A percentile compares a stretch with the other conserved stretches of the same genome.
Evolutionary conservation across 2,329 filamentous ascomycete species (phyloP).

Genomic region (Fusarium burgessii): DNA sequence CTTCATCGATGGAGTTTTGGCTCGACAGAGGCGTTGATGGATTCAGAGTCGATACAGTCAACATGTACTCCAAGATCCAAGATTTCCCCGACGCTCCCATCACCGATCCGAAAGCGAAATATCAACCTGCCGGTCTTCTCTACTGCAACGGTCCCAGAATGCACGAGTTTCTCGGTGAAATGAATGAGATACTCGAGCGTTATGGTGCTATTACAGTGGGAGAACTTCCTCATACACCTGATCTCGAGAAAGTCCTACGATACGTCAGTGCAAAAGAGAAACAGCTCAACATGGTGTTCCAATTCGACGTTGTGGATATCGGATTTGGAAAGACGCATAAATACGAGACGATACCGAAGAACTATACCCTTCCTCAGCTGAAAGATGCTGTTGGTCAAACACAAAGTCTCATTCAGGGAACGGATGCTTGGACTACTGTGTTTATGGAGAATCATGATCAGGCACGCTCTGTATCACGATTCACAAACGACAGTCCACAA

Average conservation of each 20-base stretch:
- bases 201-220: slow-evolving; percentile 79
- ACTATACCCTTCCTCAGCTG: slow-evolving; percentile 61
- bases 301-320: slow-evolving; percentile 73
- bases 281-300: slow-evolving; percentile 78
- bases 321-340: slow-evolving; percentile 64
- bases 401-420: slow-evolving; percentile 64
- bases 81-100: slow-evolving; percentile 70
- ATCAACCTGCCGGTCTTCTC: slow-evolving; percentile 66
- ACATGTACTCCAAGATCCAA: slow-evolving; percentile 75
- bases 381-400: slow-evolving; percentile 62
- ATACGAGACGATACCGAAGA: slow-evolving; percentile 61
- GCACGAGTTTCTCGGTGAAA: slow-evolving; percentile 75
- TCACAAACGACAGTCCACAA: slow-evolving; percentile 61
- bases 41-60: slow-evolving; percentile 81
- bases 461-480: slow-evolving; percentile 68
- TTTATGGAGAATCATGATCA: slow-evolving; percentile 77
- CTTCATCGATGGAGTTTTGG: slow-evolving; percentile 82
- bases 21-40: slow-evolving; percentile 78
- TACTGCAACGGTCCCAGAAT: slow-evolving; percentile 77
- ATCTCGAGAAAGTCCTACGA: slow-evolving; percentile 66
- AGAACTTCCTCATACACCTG: slow-evolving; percentile 73
- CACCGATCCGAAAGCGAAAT: slow-evolving; percentile 57
- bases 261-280: slow-evolving; percentile 70
- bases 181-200: slow-evolving; percentile 68
- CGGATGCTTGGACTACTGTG: slow-evolving; percentile 71